Base-by-base conservation (phyloP, 352 stramenopile species). In the Phytophthora parvispora region DNA sequence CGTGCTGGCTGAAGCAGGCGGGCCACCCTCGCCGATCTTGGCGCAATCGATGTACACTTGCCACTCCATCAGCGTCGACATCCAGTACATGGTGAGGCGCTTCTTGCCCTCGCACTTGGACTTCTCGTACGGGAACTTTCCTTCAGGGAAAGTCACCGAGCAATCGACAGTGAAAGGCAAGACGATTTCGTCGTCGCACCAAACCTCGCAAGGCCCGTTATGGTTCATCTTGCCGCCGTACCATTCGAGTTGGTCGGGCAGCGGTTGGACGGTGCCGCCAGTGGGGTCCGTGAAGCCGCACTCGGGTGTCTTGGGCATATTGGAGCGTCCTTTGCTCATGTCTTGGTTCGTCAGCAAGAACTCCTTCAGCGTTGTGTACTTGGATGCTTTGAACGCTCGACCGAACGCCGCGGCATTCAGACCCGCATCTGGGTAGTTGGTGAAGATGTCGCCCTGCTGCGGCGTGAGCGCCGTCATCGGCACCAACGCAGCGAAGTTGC, bases 161-260 rank as follows among this genome's bases (percentile, higher is more conserved):
- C 77, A 85, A 48, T 85, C 68, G 16, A 57, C 63, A 3, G 71
- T 74, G 50, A 81, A 80, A 15, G 64, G 64, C 16, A 85, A 31
- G 8, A 75, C 72, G 20, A 86, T 74, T 32, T 80, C 72, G 55
- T 86, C 42, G 32, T 86, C 77, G 45, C 75, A 86, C 72, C 75
- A 86, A 16, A 67, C 65, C 69, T 86, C 77, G 22, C 77, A 85
- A 15, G 77, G 74, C 18, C 74, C 77, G 12, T 72, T 67, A 49
- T 85, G 73, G 56, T 65, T 81, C 55, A 77, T 75, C 18, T 72
- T 64, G 10, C 73, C 73, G 16, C 62, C 56, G 47, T 74, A 80
- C 42, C 69, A 80, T 56, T 78, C 68, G n/a, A 77, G 40, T 50
- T 80, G 42, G 29, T 74, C 58, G 0, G 72, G 72, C 36, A 80